These are phyloP conservation scores for Fusarium austroafricanum DNA, from an alignment of 2,329 filamentous ascomycete genomes.

Conservation along the genomic window DNA sequence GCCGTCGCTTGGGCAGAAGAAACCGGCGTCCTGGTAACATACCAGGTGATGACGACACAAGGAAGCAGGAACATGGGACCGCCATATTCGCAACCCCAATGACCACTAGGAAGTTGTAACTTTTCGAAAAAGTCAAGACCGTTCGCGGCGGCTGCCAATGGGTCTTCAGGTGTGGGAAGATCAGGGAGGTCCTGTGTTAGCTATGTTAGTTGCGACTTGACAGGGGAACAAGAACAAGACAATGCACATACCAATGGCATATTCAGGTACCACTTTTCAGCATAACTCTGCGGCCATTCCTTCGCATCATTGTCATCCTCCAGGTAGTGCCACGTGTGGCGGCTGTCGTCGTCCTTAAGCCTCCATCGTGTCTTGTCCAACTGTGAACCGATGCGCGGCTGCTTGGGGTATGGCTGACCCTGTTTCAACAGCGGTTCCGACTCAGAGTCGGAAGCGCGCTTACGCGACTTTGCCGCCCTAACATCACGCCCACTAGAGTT, in stretches of 20 bases:
- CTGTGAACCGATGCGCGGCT: conserved; percentile 62
- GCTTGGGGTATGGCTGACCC: conserved; percentile 55
- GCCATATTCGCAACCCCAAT: conserved; percentile 98
- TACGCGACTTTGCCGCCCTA: conserved; percentile 53
- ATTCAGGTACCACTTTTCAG: conserved; percentile 91
- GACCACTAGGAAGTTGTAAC: conserved; percentile 86
- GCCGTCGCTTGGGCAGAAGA: conserved; percentile 83
- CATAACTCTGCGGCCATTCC: conserved; percentile 85
- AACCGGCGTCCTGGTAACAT: conserved; percentile 89
- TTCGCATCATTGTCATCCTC: conserved; percentile 75
- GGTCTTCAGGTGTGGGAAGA: conserved; percentile 75
- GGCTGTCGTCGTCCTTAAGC: conserved; percentile 81
- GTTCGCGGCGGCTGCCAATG: conserved; percentile 83
- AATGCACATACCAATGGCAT: conserved; percentile 74
- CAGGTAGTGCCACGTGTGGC: conserved; percentile 95
- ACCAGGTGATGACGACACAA: conserved; percentile 85
- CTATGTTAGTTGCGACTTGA: conserved; percentile 14
- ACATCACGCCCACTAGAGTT: conserved; percentile 47
- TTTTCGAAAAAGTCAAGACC: conserved; percentile 89
- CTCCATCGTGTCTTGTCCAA: conserved; percentile 90
- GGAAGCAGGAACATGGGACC: conserved; percentile 96
- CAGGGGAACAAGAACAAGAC: background rate
- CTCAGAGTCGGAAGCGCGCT: conserved; percentile 56
- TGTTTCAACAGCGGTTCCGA: conserved; percentile 46
- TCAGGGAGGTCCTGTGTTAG: conserved; percentile 74